phyloP scores from a whole-genome alignment of 1,139 yeast species.

The Pichia kudriavzevii region DNA sequence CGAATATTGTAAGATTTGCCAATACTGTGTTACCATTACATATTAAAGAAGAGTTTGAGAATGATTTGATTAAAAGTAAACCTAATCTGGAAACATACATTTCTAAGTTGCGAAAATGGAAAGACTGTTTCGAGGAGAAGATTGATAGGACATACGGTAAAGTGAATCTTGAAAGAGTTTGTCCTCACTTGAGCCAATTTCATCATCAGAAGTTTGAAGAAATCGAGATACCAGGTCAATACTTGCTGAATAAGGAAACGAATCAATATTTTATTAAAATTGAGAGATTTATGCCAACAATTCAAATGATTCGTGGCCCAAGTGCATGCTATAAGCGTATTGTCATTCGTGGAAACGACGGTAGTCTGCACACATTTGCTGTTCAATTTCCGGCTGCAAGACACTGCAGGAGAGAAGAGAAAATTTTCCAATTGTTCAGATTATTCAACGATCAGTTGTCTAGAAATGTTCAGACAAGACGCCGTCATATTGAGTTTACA shows the following conservation, averaged over 20 bases:
- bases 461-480: constrained; percentile 79
- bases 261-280: constrained; percentile 86
- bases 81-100: constrained; percentile 89
- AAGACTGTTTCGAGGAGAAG: constrained; percentile 85
- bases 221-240: constrained; percentile 96
- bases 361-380: constrained; percentile 84
- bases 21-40: constrained; percentile 89
- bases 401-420: constrained; percentile 93
- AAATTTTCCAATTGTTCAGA: constrained; percentile 85
- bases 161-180: constrained; percentile 77
- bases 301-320: constrained; percentile 84
- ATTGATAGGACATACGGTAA: constrained; percentile 75
- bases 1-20: constrained; percentile 82
- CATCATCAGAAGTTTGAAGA: constrained; percentile 98
- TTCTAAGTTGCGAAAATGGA: constrained; percentile 79
- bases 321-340: constrained; percentile 89
- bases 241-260: constrained; percentile 66
- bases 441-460: constrained; percentile 75
- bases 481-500: constrained; percentile 78
- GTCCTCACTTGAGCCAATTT: constrained; percentile 94
- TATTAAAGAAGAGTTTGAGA: constrained; percentile 83
- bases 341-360: constrained; percentile 90
- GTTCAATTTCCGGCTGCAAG: constrained; percentile 98
- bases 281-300: constrained; percentile 83
- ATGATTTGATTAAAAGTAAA: constrained; percentile 79